Evolutionary conservation across 2,329 filamentous ascomycete genomes (phyloP).

Genomic region (Emydomyces testavorans): DNA sequence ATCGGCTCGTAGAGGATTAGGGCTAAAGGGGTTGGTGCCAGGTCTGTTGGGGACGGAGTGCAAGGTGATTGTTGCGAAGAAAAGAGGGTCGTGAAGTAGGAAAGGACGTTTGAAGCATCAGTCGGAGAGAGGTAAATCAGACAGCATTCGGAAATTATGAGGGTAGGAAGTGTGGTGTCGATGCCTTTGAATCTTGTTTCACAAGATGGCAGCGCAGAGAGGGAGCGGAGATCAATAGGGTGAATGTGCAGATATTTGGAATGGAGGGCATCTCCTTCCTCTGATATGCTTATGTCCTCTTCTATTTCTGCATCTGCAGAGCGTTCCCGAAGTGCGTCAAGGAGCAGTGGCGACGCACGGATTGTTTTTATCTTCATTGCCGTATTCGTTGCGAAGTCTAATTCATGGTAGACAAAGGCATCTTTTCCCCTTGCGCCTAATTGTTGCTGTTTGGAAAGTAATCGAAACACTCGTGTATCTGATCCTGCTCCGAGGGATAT

Average conservation of each 20-base stretch:
- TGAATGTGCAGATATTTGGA: slow-evolving; percentile 45
- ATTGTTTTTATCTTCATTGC: slow-evolving; percentile 48
- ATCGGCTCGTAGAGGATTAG: slow-evolving; percentile 84
- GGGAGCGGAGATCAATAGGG: slow-evolving; percentile 57
- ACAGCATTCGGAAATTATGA: slow-evolving; percentile 90
- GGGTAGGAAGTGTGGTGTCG: slow-evolving; percentile 55
- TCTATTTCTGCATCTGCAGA: slow-evolving; percentile 23
- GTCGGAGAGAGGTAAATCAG: slow-evolving; percentile 69
- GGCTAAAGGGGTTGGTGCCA: slow-evolving; percentile 40
- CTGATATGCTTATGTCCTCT: slow-evolving; percentile 26
- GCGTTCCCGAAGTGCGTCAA: slow-evolving; percentile 23
- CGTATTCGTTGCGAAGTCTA: slow-evolving; percentile 76
- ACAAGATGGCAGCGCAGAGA: slow-evolving; percentile 31
- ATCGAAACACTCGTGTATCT: slow-evolving; percentile 74
- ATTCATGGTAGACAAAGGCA: slow-evolving; percentile 68
- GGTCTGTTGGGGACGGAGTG: slow-evolving; percentile 1
- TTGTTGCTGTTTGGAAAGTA: slow-evolving; percentile 41
- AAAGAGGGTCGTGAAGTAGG: slow-evolving; percentile 50
- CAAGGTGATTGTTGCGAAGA: slow-evolving; percentile 1
- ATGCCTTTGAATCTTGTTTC: slow-evolving; percentile 36
- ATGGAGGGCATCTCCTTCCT: slow-evolving; percentile 34
- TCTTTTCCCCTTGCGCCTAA: slow-evolving; percentile 24
- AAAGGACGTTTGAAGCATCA: slow-evolving; percentile 53
- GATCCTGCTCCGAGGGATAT: slow-evolving; percentile 88
- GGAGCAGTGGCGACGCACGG: slow-evolving; percentile 24